Evolutionary conservation across 2,329 filamentous ascomycete genomes (phyloP).

Genomic region (Stemphylium vesicarium): DNA sequence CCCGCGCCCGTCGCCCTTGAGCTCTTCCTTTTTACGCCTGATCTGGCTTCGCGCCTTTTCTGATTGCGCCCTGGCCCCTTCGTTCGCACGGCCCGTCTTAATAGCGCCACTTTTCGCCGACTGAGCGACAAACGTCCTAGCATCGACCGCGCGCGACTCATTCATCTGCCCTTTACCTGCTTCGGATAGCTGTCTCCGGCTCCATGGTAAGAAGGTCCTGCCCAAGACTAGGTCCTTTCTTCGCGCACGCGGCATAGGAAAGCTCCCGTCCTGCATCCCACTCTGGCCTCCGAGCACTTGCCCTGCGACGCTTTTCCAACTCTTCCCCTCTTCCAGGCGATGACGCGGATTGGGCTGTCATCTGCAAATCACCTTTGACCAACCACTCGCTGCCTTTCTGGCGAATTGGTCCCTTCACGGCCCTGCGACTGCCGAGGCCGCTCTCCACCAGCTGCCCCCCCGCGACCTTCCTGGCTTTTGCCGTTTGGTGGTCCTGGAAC

Average conservation of each 20-base stretch:
- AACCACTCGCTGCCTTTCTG: slow-evolving; percentile 39
- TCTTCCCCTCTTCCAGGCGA: slow-evolving; percentile 39
- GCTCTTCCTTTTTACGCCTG: slow-evolving; percentile 22
- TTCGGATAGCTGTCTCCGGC: slow-evolving; percentile 45
- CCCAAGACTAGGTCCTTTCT: slow-evolving; percentile 39
- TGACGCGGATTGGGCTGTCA: slow-evolving; percentile 45
- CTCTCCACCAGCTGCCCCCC: slow-evolving; percentile 33
- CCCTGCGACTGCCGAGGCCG: slow-evolving; percentile 41
- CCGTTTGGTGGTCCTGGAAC: slow-evolving; percentile 36
- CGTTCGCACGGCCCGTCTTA: slow-evolving; percentile 37
- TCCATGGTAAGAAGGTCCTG: slow-evolving; percentile 47
- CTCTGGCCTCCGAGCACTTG: slow-evolving; percentile 35
- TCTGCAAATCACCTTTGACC: slow-evolving; percentile 33
- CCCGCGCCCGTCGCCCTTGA: slow-evolving; percentile 13
- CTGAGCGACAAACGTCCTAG: slow-evolving; percentile 42
- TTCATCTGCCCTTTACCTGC: slow-evolving; percentile 36
- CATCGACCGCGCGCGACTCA: slow-evolving; percentile 41
- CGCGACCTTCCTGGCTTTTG: slow-evolving; percentile 34
- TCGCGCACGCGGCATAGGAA: slow-evolving; percentile 39
- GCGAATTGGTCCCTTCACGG: slow-evolving; percentile 36
- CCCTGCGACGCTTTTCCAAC: slow-evolving; percentile 48
- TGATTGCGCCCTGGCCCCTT: slow-evolving; percentile 35
- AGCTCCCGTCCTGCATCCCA: slow-evolving; percentile 40
- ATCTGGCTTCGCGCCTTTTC: slow-evolving; percentile 24
- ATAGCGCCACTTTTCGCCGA: slow-evolving; percentile 37